These are phyloP conservation scores for Amanita phalloides DNA, from an alignment of 768 basidiomycete genomes.

Conservation along the genomic window DNA sequence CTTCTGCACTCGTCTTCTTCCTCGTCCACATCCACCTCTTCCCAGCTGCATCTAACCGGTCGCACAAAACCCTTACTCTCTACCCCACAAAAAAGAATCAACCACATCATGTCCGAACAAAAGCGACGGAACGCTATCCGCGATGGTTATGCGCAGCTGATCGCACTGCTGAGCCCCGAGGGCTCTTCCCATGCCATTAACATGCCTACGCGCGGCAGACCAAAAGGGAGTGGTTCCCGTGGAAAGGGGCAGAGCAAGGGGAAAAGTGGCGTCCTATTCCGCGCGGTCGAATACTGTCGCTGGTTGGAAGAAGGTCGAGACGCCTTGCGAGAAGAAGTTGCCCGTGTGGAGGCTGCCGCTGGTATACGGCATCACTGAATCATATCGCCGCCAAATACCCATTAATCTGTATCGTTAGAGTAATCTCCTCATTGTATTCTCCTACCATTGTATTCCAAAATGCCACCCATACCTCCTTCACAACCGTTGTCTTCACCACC, in stretches of 20 bases:
- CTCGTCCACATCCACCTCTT: constrained; percentile 10
- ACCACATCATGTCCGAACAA: constrained; percentile 93
- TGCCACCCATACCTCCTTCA: neutral
- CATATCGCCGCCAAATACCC: neutral
- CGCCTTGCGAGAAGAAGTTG: constrained; percentile 58
- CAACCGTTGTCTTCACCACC: neutral
- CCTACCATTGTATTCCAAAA: neutral
- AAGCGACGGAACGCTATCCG: constrained; percentile 88
- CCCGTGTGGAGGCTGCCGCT: constrained; percentile 55
- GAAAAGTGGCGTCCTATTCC: constrained; percentile 83
- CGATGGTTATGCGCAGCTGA: constrained; percentile 81
- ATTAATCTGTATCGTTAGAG: constrained; percentile 1
- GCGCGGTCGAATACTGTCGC: constrained; percentile 74
- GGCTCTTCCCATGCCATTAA: constrained; percentile 56
- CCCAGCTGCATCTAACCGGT: constrained; percentile 12
- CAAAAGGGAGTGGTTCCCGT: constrained; percentile 65
- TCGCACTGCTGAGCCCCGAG: constrained; percentile 70
- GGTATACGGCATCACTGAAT: constrained; percentile 25
- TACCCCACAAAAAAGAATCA: constrained; percentile 78
- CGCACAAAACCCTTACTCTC: constrained; percentile 61
- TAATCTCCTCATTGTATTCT: neutral
- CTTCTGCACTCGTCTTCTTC: constrained; percentile 11
- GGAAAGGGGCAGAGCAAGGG: constrained; percentile 68
- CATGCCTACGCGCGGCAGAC: constrained; percentile 69
- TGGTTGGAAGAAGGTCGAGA: constrained; percentile 83